A percentile compares a stretch with the other conserved stretches of the same genome.
Evolutionary conservation across 208 protist genomes (phyloP).

Genomic region (Trypanosoma theileri): DNA sequence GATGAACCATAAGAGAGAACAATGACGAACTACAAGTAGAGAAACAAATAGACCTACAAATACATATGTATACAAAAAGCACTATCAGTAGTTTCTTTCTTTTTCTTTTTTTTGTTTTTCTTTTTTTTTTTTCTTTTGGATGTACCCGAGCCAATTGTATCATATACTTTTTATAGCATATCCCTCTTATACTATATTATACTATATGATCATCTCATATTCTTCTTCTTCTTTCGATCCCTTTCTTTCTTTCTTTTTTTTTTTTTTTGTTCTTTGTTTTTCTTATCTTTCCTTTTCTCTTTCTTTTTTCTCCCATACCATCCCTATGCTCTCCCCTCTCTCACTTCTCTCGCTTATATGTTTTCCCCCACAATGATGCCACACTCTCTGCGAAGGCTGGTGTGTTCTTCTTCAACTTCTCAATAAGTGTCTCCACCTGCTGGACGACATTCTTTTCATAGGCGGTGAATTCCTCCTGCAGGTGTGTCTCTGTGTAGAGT

Average conservation of each 20-base stretch:
- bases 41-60: neutral
- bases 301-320: neutral
- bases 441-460: slow-evolving; percentile 78
- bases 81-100: neutral
- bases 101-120: slow-evolving; percentile 9
- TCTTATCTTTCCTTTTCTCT: neutral
- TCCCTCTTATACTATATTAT: no score
- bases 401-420: slow-evolving; percentile 32
- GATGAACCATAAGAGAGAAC: neutral
- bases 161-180: no score
- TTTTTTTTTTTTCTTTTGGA: neutral
- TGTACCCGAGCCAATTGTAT: no score
- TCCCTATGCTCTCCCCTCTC: slow-evolving; percentile 13
- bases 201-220: no score
- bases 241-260: neutral
- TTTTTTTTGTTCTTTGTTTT: slow-evolving; percentile 1
- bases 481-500: slow-evolving; percentile 77
- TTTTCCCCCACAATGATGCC: slow-evolving; percentile 78
- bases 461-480: slow-evolving; percentile 68
- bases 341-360: slow-evolving; percentile 87
- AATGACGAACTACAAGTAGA: neutral
- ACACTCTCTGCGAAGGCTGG: slow-evolving; percentile 65
- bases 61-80: slow-evolving; percentile 18
- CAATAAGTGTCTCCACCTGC: slow-evolving; percentile 58
- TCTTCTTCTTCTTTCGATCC: no score